Base-by-base conservation (phyloP, 768 basidiomycete genomes). In the Phlebiopsis flavidoalba region DNA sequence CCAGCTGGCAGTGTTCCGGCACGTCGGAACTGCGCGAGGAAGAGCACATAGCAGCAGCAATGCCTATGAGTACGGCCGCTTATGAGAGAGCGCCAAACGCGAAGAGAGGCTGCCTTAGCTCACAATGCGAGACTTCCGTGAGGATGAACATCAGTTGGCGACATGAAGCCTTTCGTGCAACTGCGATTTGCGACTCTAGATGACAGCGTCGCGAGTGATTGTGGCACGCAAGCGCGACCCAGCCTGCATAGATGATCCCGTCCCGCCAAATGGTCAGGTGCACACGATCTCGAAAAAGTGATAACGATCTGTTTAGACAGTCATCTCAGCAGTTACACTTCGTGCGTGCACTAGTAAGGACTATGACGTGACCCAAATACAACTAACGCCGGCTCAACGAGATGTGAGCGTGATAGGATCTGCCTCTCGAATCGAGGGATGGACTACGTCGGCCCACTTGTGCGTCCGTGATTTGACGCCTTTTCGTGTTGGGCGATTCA, bases 221-320 rank as follows among this genome's bases (percentile, higher is more conserved):
- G n/a, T n/a, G n/a, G n/a, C n/a, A 43, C 83, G 84, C 0, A 84
- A 85, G 8, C 89, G 83, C 0, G 85, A 86, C 6, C 89, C 86
- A 5, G 87, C 86, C 4, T 86, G 85, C 0, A 86, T 88, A n/a
- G 37, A 89, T 78, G 21, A 87, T 73, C 36, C 88, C 87, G 62
- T 89, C 87, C 0, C n/a, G 86, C 82, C 74, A 89, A 79, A 0
- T n/a, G n/a, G n/a, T n/a, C n/a, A n/a, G n/a, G n/a, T n/a, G n/a
- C n/a, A n/a, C n/a, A n/a, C n/a, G n/a, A n/a, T n/a, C n/a, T n/a
- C n/a, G n/a, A n/a, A n/a, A n/a, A n/a, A n/a, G n/a, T n/a, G n/a
- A n/a, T n/a, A n/a, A n/a, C n/a, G n/a, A n/a, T n/a, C n/a, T n/a
- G n/a, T n/a, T n/a, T n/a, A n/a, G n/a, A n/a, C n/a, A n/a, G n/a